Evolutionary conservation across 164 flowering plant genomes (phyloP).

Genomic region (Kingdonia uniflora): DNA sequence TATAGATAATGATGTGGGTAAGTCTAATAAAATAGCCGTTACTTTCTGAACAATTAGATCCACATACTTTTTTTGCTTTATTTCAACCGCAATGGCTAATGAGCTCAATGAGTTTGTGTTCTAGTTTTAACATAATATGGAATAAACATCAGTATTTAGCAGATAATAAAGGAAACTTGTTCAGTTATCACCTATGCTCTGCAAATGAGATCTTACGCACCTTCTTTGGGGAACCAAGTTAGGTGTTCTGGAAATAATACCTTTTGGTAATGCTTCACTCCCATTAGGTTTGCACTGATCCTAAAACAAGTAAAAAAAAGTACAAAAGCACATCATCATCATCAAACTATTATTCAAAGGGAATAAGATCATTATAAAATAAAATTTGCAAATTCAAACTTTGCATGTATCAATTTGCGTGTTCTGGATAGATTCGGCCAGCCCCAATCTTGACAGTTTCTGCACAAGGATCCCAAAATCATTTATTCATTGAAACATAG

Average conservation of each 20-base stretch:
- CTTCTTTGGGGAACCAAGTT: constrained; percentile 38
- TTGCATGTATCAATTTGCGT: constrained; percentile 29
- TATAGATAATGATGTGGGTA: background rate
- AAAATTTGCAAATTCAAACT: constrained; percentile 23
- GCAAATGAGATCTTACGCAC: constrained; percentile 17
- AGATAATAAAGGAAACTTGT: too few relatives aligned
- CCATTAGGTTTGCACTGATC: constrained; percentile 53
- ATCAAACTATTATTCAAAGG: background rate
- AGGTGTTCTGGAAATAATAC: constrained; percentile 54
- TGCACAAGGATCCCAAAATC: constrained; percentile 18
- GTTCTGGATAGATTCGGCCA: constrained; percentile 15
- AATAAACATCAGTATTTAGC: too few relatives aligned
- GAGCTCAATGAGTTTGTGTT: constrained; percentile 34
- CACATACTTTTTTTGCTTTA: constrained; percentile 63
- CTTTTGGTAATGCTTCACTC: constrained; percentile 68
- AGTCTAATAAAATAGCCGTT: background rate
- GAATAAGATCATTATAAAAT: background rate
- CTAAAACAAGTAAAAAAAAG: constrained; percentile 23
- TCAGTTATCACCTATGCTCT: too few relatives aligned
- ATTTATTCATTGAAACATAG: too few relatives aligned
- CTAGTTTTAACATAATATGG: constrained; percentile 22
- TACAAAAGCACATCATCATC: background rate
- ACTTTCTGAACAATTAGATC: constrained; percentile 68
- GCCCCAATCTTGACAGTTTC: constrained; percentile 39
- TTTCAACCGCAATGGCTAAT: constrained; percentile 77